Evolutionary conservation across 306 rosid species (phyloP).

Genomic region (Cucumis hystrix): DNA sequence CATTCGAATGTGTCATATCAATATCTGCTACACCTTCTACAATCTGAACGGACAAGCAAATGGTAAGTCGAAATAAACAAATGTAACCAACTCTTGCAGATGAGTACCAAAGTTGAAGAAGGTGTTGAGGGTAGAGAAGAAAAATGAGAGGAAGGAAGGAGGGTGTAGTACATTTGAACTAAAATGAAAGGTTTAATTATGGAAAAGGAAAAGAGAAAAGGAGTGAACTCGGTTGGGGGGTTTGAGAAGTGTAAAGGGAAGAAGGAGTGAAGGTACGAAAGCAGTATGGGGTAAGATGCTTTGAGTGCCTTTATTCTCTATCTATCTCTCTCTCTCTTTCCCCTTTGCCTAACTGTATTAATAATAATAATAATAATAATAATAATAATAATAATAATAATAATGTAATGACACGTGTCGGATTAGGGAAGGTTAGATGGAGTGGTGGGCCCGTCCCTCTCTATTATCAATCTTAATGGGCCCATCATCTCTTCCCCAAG

Average conservation of each 20-base stretch:
- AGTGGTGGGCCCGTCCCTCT: neutral
- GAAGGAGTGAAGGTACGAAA: neutral
- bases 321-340: neutral
- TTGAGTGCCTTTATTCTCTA: neutral
- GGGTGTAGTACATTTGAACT: too few species aligned
- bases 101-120: too few species aligned
- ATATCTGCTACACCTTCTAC: too few species aligned
- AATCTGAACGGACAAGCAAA: too few species aligned
- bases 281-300: neutral
- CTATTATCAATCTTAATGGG: neutral
- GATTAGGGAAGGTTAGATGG: neutral
- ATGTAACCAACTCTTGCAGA: too few species aligned
- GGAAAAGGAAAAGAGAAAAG: neutral
- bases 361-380: neutral
- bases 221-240: neutral
- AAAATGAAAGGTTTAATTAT: neutral
- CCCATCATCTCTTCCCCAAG: neutral
- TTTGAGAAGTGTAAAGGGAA: neutral
- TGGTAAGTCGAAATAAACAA: too few species aligned
- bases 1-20: too few species aligned
- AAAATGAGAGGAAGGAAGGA: too few species aligned
- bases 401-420: neutral
- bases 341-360: neutral
- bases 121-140: too few species aligned
- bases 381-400: neutral